Evolutionary conservation across 305 asterid genomes (phyloP).

Genomic region (Withania somnifera): DNA sequence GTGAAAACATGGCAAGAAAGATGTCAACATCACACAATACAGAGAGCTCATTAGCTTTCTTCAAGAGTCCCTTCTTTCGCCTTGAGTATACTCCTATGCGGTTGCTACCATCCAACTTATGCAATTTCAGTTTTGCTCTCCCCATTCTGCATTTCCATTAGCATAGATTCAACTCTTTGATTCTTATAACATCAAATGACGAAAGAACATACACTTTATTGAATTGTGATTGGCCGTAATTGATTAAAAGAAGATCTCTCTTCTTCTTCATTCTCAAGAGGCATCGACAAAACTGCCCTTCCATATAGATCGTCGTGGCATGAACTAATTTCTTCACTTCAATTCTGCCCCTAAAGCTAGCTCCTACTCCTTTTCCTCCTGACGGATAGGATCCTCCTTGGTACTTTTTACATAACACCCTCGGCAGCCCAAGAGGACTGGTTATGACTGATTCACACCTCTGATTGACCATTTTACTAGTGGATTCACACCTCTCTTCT

Average conservation of each 20-base stretch:
- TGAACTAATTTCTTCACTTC: too few relatives aligned
- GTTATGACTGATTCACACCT: not conserved
- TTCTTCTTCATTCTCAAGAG: too few relatives aligned
- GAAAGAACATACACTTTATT: not conserved
- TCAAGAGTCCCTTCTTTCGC: slow-evolving; percentile 6
- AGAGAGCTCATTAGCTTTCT: slow-evolving; percentile 12
- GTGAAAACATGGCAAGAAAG: slow-evolving; percentile 8
- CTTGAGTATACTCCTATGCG: slow-evolving; percentile 6
- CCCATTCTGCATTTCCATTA: slow-evolving; percentile 8
- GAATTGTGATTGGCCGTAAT: not conserved
- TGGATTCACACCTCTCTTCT: too few relatives aligned
- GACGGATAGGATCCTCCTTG: too few relatives aligned
- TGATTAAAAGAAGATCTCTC: too few relatives aligned
- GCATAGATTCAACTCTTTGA: not conserved
- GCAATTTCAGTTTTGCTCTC: not conserved
- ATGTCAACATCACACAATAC: slow-evolving; percentile 9
- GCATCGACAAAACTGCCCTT: too few relatives aligned
- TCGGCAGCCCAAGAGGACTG: too few relatives aligned
- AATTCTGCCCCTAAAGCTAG: too few relatives aligned
- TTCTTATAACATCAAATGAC: not conserved
- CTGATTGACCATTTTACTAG: not conserved
- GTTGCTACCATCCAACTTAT: slow-evolving; percentile 7
- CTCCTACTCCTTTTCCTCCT: too few relatives aligned
- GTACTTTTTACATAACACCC: too few relatives aligned
- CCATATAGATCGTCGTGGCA: too few relatives aligned